Conservation (phyloP, 139 green algal genomes). For the Edaphochlamys debaryana region DNA sequence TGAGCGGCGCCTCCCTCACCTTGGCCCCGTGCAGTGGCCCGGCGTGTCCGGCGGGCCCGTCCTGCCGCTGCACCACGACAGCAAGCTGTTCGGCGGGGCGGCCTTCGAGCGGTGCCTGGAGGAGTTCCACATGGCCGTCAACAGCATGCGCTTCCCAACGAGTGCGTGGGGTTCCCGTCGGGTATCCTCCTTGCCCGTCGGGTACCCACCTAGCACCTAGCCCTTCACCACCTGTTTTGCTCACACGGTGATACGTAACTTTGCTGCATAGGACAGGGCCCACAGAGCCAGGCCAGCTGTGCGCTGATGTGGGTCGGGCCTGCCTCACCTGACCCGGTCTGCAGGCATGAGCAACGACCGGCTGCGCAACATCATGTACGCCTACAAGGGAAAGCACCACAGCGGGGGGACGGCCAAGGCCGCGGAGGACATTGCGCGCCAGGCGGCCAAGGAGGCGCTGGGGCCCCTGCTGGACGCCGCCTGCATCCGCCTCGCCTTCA, state of each 20-base stretch:
- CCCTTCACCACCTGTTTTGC: no score
- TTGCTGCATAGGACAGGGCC: no score
- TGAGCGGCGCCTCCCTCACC: no score
- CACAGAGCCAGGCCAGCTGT: no score
- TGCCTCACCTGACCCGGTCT: no score
- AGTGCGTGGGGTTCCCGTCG: constrained; percentile 55
- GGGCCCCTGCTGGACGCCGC: constrained; percentile 85
- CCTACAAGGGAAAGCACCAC: constrained; percentile 71
- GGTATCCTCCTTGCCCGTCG: no score
- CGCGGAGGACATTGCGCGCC: constrained; percentile 85
- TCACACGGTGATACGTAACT: no score
- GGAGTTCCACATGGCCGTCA: constrained; percentile 80
- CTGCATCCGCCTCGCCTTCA: constrained; percentile 75
- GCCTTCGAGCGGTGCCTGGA: constrained; percentile 91
- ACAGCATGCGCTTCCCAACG: constrained; percentile 77
- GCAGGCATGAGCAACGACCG: constrained; percentile 75
- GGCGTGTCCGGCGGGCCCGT: constrained; percentile 50
- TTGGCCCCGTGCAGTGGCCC: constrained; percentile 68
- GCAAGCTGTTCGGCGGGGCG: constrained; percentile 91
- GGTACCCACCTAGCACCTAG: no score
- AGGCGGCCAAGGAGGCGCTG: constrained; percentile 74
- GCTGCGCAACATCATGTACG: constrained; percentile 91
- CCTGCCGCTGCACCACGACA: constrained; percentile 71
- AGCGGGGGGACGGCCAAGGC: constrained; percentile 60
- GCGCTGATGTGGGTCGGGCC: no score